These are phyloP conservation scores for Pythium guiyangense DNA, from an alignment of 352 stramenopile species.

Conservation along the genomic window DNA sequence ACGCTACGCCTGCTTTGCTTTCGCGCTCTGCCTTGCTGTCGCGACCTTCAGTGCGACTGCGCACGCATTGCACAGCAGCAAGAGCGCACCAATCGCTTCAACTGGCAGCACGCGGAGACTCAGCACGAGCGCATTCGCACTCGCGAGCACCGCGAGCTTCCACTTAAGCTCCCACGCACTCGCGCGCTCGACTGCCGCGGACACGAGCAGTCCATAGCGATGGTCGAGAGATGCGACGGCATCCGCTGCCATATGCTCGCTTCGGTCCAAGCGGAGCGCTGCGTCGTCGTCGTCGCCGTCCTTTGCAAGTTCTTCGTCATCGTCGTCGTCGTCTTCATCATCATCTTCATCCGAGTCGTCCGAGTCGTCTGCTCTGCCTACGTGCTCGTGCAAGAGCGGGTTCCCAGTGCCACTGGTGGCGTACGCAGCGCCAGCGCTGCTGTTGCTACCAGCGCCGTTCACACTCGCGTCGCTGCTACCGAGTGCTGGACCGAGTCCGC, in stretches of 20 bases:
- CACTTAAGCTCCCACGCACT: slow-evolving; percentile 6
- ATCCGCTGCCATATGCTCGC: too few relatives aligned
- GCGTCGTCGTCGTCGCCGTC: slow-evolving; percentile 10
- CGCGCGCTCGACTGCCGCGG: neutral
- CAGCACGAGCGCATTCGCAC: slow-evolving; percentile 5
- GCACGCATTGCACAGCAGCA: slow-evolving; percentile 7
- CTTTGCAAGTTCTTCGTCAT: slow-evolving; percentile 24
- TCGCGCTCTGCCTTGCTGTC: neutral
- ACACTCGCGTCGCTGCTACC: neutral
- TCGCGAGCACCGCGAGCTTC: slow-evolving; percentile 6
- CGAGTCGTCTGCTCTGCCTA: slow-evolving; percentile 5
- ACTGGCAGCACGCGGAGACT: slow-evolving; percentile 4
- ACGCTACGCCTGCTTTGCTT: slow-evolving; percentile 6
- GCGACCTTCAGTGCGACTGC: neutral
- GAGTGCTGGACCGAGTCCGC: slow-evolving; percentile 18
- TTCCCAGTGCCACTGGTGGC: neutral
- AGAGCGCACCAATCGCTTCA: neutral
- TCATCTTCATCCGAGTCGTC: slow-evolving; percentile 41
- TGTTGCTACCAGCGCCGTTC: neutral
- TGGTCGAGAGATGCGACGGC: too few relatives aligned
- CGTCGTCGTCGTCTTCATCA: slow-evolving; percentile 34
- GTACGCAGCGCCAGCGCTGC: neutral
- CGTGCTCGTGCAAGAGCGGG: slow-evolving; percentile 3
- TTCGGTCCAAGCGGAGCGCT: too few relatives aligned
- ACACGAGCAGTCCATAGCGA: slow-evolving; percentile 19